These are phyloP conservation scores for Brassica juncea DNA, from an alignment of 345 rosid genomes.

Conservation along the genomic window DNA sequence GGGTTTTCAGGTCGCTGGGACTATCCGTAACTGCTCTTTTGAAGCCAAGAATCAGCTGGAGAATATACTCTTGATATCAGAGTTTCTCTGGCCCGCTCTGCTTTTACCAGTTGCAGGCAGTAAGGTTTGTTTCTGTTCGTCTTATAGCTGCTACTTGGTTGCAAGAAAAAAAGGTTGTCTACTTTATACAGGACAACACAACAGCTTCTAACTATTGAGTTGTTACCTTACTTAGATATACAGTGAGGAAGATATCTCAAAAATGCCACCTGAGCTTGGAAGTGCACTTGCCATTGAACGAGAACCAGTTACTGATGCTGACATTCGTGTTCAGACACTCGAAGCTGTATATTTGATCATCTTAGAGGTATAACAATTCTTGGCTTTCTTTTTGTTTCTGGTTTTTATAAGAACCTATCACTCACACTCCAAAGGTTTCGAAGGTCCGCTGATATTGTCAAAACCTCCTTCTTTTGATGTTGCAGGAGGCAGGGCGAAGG, in stretches of 20 bases:
- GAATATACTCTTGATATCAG: slow-evolving; percentile 76
- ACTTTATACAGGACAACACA: not conserved
- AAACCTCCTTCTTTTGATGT: not conserved
- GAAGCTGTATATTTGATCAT: slow-evolving; percentile 85
- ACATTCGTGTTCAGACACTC: slow-evolving; percentile 72
- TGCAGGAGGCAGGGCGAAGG: slow-evolving; percentile 81
- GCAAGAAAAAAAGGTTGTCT: not conserved
- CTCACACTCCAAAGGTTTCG: too few relatives aligned
- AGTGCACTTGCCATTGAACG: slow-evolving; percentile 88
- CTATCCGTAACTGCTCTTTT: slow-evolving; percentile 84
- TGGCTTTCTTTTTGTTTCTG: not conserved
- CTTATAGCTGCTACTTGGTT: not conserved
- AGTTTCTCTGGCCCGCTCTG: slow-evolving; percentile 93
- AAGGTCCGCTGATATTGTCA: not conserved
- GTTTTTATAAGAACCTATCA: too few relatives aligned
- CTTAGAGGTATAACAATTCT: slow-evolving; percentile 54
- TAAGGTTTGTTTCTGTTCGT: slow-evolving; percentile 49
- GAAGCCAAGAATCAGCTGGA: slow-evolving; percentile 87
- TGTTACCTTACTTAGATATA: slow-evolving; percentile 50
- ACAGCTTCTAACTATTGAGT: not conserved
- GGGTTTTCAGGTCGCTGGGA: slow-evolving; percentile 70
- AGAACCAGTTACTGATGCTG: slow-evolving; percentile 78
- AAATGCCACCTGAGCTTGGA: slow-evolving; percentile 90
- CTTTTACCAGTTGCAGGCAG: slow-evolving; percentile 93
- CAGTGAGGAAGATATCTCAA: slow-evolving; percentile 60